Percentiles rank a stretch among this genome's conserved stretches.
Conservation (phyloP, 805 yeast species). For the Nakazawaea laoshanensis region DNA sequence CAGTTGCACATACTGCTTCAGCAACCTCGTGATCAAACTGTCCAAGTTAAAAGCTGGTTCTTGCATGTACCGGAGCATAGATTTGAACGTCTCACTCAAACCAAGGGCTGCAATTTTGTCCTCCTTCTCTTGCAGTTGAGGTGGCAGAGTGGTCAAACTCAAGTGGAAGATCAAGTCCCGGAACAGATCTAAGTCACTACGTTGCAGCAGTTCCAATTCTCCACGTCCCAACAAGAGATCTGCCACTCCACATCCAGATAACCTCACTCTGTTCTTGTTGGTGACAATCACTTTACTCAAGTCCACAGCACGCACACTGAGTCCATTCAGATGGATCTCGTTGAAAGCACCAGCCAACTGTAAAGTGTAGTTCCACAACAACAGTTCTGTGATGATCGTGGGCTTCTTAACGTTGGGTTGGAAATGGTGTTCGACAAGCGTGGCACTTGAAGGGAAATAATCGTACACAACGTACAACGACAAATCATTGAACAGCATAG, state of each 20-base stretch:
- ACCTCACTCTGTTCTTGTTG: constrained; percentile 58
- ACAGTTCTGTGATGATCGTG: constrained; percentile 50
- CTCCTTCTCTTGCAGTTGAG: constrained; percentile 12
- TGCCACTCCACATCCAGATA: constrained; percentile 62
- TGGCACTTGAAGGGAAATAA: constrained; percentile 69
- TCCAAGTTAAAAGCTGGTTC: constrained; percentile 15
- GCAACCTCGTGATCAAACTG: constrained; percentile 30
- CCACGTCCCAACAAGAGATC: constrained; percentile 45
- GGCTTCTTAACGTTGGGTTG: constrained; percentile 28
- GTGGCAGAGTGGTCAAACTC: constrained; percentile 26
- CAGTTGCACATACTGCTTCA: constrained; percentile 35
- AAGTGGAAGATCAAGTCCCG: constrained; percentile 56
- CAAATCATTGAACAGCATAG: constrained; percentile 75
- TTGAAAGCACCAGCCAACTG: constrained; percentile 67
- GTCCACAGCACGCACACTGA: constrained; percentile 57
- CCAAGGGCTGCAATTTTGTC: constrained; percentile 21
- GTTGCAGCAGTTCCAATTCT: constrained; percentile 26
- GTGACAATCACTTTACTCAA: constrained; percentile 68
- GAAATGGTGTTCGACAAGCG: constrained; percentile 64
- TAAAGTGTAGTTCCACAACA: constrained; percentile 67
- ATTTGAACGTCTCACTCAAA: constrained; percentile 37
- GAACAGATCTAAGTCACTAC: constrained; percentile 46
- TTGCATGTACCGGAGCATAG: constrained; percentile 28
- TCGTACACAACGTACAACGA: constrained; percentile 77
- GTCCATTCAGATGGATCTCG: constrained; percentile 55